Evolutionary conservation across 768 basidiomycete species (phyloP), one percentile per base, ranked within the genome.

Genomic region (Auricularia cornea): DNA sequence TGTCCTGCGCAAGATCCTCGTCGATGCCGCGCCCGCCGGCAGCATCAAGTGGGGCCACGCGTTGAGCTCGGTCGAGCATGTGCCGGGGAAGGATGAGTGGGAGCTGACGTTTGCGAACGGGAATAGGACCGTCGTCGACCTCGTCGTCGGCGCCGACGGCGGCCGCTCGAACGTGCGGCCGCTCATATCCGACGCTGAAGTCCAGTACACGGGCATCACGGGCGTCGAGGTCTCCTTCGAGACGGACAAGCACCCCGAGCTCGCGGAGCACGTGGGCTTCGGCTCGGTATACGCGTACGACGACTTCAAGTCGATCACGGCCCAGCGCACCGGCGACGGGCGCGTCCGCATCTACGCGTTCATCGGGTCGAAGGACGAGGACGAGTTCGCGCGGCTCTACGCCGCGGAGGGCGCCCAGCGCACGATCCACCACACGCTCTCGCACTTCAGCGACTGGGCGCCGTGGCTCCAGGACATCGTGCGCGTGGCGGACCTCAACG

Each of bases 81-180:
- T 35, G 2, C 16, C 44, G 20, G 23, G 20, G 18, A 14, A 10
- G 12, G 44, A 10, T 10, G 18, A 48, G 23, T 48, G 44, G 44
- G 44, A 48, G 44, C 44, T 48, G 20, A 23, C 44, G 1, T 48
- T 48, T 18, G 44, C 44, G 3, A 48, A 48, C 44, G 44, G 44
- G 11, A 18, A 14, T 5, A 48, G 20, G 44, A 48, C 44, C 16
- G 23, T 23, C 23, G 44, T 48, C 44, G 44, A 48, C 44, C 44
- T 68, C 54, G 51, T 73, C 28, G 59, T 73, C 10, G 72, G 72
- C 14, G 71, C 71, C 3, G 72, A 73, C 54, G 72, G 72, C 3
- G 64, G 71, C 3, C 72, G 66, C 63, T 71, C 71, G 5, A 57
- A 63, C 59, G 64, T 67, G 16, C 68, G 72, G 12, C 63, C 65